These are phyloP conservation scores for Poa annua DNA, from an alignment of 176 grass and related monocot genomes.

Conservation along the genomic window DNA sequence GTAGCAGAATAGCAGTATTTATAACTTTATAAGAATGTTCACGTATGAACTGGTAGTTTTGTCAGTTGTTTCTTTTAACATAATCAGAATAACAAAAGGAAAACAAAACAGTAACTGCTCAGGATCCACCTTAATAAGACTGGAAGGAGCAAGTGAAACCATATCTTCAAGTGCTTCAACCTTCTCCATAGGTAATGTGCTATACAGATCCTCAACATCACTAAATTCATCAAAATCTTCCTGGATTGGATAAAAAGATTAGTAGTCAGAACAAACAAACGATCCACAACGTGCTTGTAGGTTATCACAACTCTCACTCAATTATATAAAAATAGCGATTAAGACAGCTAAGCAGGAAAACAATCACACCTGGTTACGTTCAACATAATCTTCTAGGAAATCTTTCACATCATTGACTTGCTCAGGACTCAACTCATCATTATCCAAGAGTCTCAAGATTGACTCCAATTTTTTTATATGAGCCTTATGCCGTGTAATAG, in stretches of 20 bases:
- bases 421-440: slow-evolving; percentile 97
- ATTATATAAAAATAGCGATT: slow-evolving; percentile 29
- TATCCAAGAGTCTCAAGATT: slow-evolving; percentile 96
- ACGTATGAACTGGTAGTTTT: slow-evolving; percentile 5
- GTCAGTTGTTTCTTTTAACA: slow-evolving; percentile 15
- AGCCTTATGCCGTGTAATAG: slow-evolving; percentile 91
- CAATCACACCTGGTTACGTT: slow-evolving; percentile 83
- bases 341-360: slow-evolving; percentile 33
- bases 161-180: slow-evolving; percentile 99
- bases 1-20: slow-evolving; percentile 13
- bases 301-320: slow-evolving; percentile 17
- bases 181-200: slow-evolving; percentile 85
- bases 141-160: slow-evolving; percentile 94
- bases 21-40: neutral
- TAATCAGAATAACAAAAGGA: slow-evolving; percentile 33
- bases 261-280: slow-evolving; percentile 35
- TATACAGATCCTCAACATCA: slow-evolving; percentile 93
- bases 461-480: slow-evolving; percentile 98
- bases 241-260: slow-evolving; percentile 53
- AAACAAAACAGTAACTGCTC: slow-evolving; percentile 30
- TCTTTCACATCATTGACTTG: slow-evolving; percentile 98
- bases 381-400: slow-evolving; percentile 98
- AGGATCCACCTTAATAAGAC: slow-evolving; percentile 74
- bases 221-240: slow-evolving; percentile 99
- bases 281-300: slow-evolving; percentile 4